Base-by-base conservation (phyloP, 495 filamentous ascomycete species). In the Penicillium goetzii region DNA sequence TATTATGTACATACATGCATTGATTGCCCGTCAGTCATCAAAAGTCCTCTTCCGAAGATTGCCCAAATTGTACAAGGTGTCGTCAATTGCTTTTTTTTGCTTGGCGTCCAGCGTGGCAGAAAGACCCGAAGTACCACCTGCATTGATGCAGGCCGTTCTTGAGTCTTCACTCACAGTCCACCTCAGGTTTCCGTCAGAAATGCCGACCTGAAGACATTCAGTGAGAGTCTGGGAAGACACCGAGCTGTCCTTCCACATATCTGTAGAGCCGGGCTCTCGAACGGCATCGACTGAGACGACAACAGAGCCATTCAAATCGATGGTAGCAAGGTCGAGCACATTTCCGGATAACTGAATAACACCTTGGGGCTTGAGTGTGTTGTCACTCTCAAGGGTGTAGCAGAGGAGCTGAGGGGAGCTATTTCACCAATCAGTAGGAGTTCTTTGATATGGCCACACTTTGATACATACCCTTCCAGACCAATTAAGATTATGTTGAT, bases 31-130 rank as follows among this genome's bases (percentile, higher is more conserved):
- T 65, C 64, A 70, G 28, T 80, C 73, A 19, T 76, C 63, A 8
- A 56, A 65, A n/a, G n/a, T 62, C 55, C 62, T 84, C 80, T 96
- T 97, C 55, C 93, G 83, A 55, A 97, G 78, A 60, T 86, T 88
- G 53, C 86, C 89, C 52, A 92, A 75, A 3, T 80, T 80, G 75
- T 97, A 97, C 57, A 97, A 63, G 0, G 88, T 74, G 51, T 86
- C 76, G 55, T 76, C 75, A 30, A 83, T 51, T 53, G 67, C 67
- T 47, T 72, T 71, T 52, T 65, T 64, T 45, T 69, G 53, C 59
- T 82, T 77, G 38, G 66, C 62, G 21, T 76, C 70, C 50, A 84
- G 30, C 30, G 59, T 66, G 17, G 71, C 55, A 38, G 68, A 25
- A 21, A 81, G 59, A 38, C 60, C 67, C 49, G 70, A 72, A 33